Evolutionary conservation across 495 filamentous ascomycete species (phyloP), one percentile per base, ranked within the genome.

Genomic region (Lichina pygmaea): DNA sequence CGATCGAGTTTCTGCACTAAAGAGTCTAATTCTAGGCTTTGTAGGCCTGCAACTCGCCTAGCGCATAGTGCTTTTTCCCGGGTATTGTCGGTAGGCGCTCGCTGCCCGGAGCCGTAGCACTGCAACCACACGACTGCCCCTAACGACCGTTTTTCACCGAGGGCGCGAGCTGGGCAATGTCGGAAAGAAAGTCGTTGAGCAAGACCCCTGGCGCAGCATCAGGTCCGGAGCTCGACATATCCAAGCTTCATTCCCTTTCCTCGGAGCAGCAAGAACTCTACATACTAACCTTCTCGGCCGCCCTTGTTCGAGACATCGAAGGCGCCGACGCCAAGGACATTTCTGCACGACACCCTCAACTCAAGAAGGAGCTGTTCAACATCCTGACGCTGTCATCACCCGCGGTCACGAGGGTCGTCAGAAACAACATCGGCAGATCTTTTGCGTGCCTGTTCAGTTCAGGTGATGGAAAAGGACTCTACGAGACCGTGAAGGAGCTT

Each of bases 191-290:
- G 10, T 39, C 36, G 10, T 39, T 15, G 10, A 39, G 36, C 36
- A 39, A 39, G 36, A 39, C 11, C 36, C 10, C 11, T 15, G 36
- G 36, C 13, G 13, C 36, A 39, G 36, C 36, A 15, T 39, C 49
- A 50, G 41, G 32, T 32, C 45, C 45, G 13, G 45, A 89, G 64
- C 76, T 99, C 55, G 85, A 99, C 56, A 58, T 92, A 51, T 58
- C 72, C 44, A 92, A 89, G 61, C 74, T 99, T 43, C 78, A 92
- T 60, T 71, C 80, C 42, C 75, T 95, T 45, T 78, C 86, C 47
- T 78, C 83, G 33, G 89, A 95, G 63, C 86, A 99, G 55, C 91
- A 95, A 59, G 84, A 93, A 53, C 73, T 95, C 16, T 86, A 84
- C 57, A 70, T 99, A 48, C 66, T 95, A 44, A 91, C 77, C 39